Conservation (phyloP, 2,329 filamentous ascomycete species). For the Graphilbum fragrans region DNA sequence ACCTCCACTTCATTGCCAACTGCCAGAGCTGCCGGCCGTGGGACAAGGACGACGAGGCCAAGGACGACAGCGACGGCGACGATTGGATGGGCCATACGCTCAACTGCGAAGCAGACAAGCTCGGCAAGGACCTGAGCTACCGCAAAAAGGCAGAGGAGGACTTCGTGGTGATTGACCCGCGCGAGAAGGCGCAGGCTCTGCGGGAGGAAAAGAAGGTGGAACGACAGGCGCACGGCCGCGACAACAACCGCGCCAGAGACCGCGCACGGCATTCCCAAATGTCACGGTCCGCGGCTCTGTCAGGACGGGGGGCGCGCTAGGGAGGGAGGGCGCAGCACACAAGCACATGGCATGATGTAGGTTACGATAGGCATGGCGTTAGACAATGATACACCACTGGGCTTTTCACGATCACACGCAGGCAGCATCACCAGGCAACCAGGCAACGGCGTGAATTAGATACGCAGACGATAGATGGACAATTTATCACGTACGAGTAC, state of each 20-base stretch:
- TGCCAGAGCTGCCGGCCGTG: conserved; percentile 86
- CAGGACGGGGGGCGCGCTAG: conserved; percentile 43
- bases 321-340: too few species aligned
- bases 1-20: conserved; percentile 90
- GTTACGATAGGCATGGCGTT: too few species aligned
- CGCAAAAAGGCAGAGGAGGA: conserved; percentile 87
- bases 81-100: conserved; percentile 83
- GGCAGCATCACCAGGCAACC: too few species aligned
- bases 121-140: conserved; percentile 87
- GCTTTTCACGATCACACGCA: too few species aligned
- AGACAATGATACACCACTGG: too few species aligned
- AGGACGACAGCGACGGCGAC: conserved; percentile 30
- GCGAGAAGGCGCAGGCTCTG: conserved; percentile 67
- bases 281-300: conserved; percentile 38
- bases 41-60: conserved; percentile 50
- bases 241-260: conserved; percentile 43
- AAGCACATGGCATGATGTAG: too few species aligned
- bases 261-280: conserved; percentile 44
- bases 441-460: too few species aligned
- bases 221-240: conserved; percentile 34
- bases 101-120: conserved; percentile 75
- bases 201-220: conserved; percentile 51
- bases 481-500: too few species aligned
- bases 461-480: too few species aligned
- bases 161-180: conserved; percentile 82